Base-by-base conservation (phyloP, 1,284 basidiomycete species). In the Ceratobasidium sp. region DNA sequence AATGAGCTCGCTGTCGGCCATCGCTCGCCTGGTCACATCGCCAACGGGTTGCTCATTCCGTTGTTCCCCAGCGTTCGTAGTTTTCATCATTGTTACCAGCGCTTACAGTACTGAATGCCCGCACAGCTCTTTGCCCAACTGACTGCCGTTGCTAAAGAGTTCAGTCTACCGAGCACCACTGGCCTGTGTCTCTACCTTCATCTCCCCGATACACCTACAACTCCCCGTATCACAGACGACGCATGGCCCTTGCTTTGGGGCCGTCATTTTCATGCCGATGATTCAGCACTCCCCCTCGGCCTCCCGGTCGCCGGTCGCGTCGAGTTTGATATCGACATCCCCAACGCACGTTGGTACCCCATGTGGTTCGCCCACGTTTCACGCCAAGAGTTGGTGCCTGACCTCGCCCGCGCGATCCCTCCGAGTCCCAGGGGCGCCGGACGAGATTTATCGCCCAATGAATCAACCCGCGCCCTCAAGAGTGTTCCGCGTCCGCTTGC, bases 281-380 rank as follows among this genome's bases (percentile, higher is more conserved):
- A 84, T 11, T 78, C 80, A 82, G 61, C 58, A 76, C 81, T 46
- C 39, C 74, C 29, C 81, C 83, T 64, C 84, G 83, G 73, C 41
- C 78, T 87, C 11, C 88, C 90, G 1, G 88, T 93, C 76, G 84
- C 85, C 73, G 92, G 91, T 16, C 88, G 86, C 63, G 84, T 94
- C 34, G 92, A 93, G 80, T 92, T 93, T 79, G 92, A 94, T 81
- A 87, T 94, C 68, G 92, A 93, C 81, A 74, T 88, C 74, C 83
- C 83, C 43, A 88, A 88, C 77, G 92, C 92, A 29, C 85, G 88
- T 37, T 94, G 92, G 92, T 92, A 89, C 79, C 83, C 88, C 43
- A 81, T 88, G 2, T 93, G 92, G 92, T 77, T 89, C 14, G 56
- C 68, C 39, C 68, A 71, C 31, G 68, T 71, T 27, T 71, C 68